Evolutionary conservation across 2,329 filamentous ascomycete species (phyloP), one percentile per base, ranked within the genome.

Genomic region (Penicillium sp.): DNA sequence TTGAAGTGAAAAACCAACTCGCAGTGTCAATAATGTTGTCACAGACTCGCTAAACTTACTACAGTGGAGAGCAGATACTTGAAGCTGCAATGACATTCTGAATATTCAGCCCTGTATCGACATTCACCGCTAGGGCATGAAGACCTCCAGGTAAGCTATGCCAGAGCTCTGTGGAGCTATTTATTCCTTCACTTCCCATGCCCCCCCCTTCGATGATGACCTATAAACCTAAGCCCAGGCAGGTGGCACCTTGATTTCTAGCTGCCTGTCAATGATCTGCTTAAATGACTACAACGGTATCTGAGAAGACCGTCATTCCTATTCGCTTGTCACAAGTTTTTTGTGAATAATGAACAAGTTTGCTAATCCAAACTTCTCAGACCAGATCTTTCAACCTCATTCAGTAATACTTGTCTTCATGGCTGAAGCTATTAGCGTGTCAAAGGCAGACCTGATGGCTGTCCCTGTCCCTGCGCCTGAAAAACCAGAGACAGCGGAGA

Each of bases 211-310:
- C 76, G 68, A 69, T 81, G 80, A 82, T 82, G 80, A 82, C 75
- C 72, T 70, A 65, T 60, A 76, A 72, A 71, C 66, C 67, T 62
- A 73, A 73, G 76, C 78, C 77, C 75, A 82, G 80, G 75, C 77
- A 77, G 67, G 73, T 71, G 74, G 76, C 79, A 80, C 75, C 58
- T 79, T 82, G 79, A 81, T 81, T 83, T 83, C 80, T 79, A 77
- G 79, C 79, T 75, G 73, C 76, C 74, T 77, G 78, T 78, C 80
- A 66, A 77, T 83, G 80, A 75, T 76, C 73, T 76, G 73, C 83
- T 81, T 81, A 84, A 84, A 86, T 88, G 91, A 95, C 91, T 95
- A 95, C 91, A 94, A 95, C 91, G 91, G 91, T 95, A 95, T 95
- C 91, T 95, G 91, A 95, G 85, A 84, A 82, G 82, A 77, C 72